Conservation (phyloP, 495 filamentous ascomycete species). For the Pyrenopolyporus hunteri region DNA sequence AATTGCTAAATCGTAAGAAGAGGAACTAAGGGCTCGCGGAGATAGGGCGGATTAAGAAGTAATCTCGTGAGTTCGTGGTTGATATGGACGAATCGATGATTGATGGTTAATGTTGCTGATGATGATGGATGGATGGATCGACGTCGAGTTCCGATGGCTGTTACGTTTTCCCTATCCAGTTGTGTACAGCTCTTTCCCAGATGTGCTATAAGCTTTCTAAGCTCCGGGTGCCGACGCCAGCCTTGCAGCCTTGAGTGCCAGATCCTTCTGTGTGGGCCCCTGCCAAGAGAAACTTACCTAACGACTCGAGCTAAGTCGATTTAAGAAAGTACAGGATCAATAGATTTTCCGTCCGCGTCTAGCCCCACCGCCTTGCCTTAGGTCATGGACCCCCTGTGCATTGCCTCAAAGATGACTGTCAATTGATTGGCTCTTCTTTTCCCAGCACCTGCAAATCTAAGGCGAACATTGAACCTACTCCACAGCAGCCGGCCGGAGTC, state of each 20-base stretch:
- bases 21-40: not conserved
- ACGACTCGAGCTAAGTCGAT: slow-evolving; percentile 2
- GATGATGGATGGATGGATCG: slow-evolving; percentile 7
- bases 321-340: slow-evolving; percentile 34
- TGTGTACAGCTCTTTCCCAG: not conserved
- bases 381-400: too few species aligned
- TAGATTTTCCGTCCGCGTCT: slow-evolving; percentile 16
- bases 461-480: slow-evolving; percentile 20
- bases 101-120: not conserved
- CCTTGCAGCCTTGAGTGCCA: slow-evolving; percentile 43
- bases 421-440: slow-evolving; percentile 23
- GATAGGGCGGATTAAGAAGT: not conserved
- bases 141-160: not conserved
- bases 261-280: not conserved
- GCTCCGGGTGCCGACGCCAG: slow-evolving; percentile 38
- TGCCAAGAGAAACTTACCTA: not conserved
- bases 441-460: slow-evolving; percentile 22
- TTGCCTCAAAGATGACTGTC: slow-evolving; percentile 1
- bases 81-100: not conserved
- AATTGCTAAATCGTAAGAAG: not conserved
- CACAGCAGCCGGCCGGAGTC: too few species aligned
- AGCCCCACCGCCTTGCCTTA: slow-evolving; percentile 1
- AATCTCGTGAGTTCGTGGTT: not conserved
- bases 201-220: slow-evolving; percentile 6
- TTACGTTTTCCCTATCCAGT: slow-evolving; percentile 28